Evolutionary conservation across 1,284 basidiomycete genomes (phyloP).

Genomic region (Gymnopus androsaceus): DNA sequence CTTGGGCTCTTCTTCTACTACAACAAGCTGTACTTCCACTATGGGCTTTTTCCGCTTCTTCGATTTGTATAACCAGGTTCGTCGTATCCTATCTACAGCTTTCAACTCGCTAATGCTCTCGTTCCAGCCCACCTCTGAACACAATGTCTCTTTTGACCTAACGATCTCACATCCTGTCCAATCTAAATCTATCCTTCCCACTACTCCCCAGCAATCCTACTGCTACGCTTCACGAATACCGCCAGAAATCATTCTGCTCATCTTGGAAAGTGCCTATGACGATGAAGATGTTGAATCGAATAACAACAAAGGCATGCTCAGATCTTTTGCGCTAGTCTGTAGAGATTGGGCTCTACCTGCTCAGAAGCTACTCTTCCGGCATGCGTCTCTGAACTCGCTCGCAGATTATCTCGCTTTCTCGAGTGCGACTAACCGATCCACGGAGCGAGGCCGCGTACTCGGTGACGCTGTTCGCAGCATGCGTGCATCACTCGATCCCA

Average conservation of each 20-base stretch:
- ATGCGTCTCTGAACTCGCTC: conserved; percentile 54
- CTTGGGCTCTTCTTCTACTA: conserved; percentile 10
- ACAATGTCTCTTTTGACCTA: conserved; percentile 40
- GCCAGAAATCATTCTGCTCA: conserved; percentile 59
- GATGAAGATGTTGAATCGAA: conserved; percentile 38
- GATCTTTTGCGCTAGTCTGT: conserved; percentile 61
- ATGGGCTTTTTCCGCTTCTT: conserved; percentile 43
- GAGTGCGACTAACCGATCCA: conserved; percentile 47
- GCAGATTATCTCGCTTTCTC: conserved; percentile 55
- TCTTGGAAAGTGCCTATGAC: conserved; percentile 58
- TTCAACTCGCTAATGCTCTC: conserved; percentile 19
- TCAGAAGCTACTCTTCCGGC: conserved; percentile 64
- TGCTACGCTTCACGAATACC: conserved; percentile 40
- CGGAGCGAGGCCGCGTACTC: conserved; percentile 49
- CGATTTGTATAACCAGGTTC: conserved; percentile 31
- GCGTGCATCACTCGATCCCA: conserved; percentile 61
- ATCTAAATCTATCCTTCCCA: conserved; percentile 26
- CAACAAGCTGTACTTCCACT: conserved; percentile 2
- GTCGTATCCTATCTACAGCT: conserved; percentile 19
- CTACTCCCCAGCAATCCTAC: conserved; percentile 17
- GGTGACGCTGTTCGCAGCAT: conserved; percentile 54
- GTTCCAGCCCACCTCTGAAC: conserved; percentile 31
- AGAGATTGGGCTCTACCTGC: conserved; percentile 60
- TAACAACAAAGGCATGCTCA: conserved; percentile 48
- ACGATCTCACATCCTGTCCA: conserved; percentile 21